A percentile compares a stretch with the other conserved stretches of the same genome.
These are phyloP conservation scores for Fraxinus angustifolia DNA, from an alignment of 305 asterid species.

Conservation along the genomic window DNA sequence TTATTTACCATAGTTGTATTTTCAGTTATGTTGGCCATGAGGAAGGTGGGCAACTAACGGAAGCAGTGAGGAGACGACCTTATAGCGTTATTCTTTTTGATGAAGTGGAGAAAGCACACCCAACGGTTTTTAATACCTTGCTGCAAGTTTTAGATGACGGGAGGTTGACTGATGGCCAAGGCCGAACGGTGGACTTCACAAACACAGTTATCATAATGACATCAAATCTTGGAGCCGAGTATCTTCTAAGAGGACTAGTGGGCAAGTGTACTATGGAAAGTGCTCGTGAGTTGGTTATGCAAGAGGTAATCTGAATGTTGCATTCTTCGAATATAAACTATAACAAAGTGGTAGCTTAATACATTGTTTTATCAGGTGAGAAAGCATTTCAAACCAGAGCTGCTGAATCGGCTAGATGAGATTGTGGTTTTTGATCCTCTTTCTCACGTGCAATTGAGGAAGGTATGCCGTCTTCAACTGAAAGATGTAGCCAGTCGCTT, in stretches of 20 bases:
- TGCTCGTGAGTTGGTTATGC: conserved; percentile 83
- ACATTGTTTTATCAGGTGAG: conserved; percentile 43
- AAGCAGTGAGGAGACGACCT: conserved; percentile 82
- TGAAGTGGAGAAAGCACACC: conserved; percentile 85
- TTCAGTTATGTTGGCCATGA: conserved; percentile 83
- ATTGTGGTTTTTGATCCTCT: conserved; percentile 87
- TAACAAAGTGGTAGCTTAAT: not conserved
- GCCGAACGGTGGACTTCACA: conserved; percentile 76
- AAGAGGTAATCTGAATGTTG: conserved; percentile 40
- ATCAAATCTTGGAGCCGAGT: conserved; percentile 82
- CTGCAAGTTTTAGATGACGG: conserved; percentile 88
- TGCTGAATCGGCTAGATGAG: conserved; percentile 78
- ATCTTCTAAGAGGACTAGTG: conserved; percentile 52
- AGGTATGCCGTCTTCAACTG: conserved; percentile 70
- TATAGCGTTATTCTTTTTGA: conserved; percentile 77
- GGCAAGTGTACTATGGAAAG: conserved; percentile 64
- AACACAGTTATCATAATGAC: conserved; percentile 86
- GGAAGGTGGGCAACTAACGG: conserved; percentile 90
- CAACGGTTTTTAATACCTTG: conserved; percentile 62
- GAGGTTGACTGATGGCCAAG: conserved; percentile 85
- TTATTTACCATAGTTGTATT: not conserved
- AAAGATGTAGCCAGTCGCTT: conserved; percentile 73
- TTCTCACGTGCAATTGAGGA: conserved; percentile 67
- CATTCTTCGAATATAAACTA: not conserved
- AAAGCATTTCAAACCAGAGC: conserved; percentile 85